These are phyloP conservation scores for Candida quercuum DNA, from an alignment of 805 yeast genomes.

Conservation along the genomic window DNA sequence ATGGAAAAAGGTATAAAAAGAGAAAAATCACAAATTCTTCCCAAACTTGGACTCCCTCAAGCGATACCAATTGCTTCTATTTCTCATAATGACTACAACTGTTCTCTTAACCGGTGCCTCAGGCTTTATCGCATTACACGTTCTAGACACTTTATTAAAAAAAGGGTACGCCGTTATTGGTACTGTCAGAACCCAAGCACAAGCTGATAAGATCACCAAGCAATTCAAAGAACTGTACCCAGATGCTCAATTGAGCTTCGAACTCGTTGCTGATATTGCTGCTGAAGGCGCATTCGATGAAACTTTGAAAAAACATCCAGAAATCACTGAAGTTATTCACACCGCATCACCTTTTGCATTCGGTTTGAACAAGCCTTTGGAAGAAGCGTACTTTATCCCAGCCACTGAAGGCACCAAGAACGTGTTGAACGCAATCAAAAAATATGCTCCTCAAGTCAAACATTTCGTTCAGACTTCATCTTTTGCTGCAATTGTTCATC, in stretches of 20 bases:
- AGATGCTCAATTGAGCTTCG: constrained; percentile 34
- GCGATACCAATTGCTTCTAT: background rate
- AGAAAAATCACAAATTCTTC: background rate
- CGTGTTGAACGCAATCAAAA: constrained; percentile 43
- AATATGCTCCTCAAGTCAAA: constrained; percentile 36
- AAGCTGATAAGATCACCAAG: constrained; percentile 28
- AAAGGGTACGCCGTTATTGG: constrained; percentile 39
- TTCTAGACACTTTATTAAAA: constrained; percentile 30
- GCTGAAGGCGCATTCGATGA: constrained; percentile 40
- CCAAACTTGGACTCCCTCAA: background rate
- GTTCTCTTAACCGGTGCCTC: constrained; percentile 46
- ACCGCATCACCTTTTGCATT: constrained; percentile 56
- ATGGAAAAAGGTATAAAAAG: background rate
- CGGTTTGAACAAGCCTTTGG: constrained; percentile 35
- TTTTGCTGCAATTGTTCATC: constrained; percentile 38
- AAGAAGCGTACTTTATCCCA: constrained; percentile 48
- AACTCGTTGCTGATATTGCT: constrained; percentile 42
- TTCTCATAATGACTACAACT: constrained; percentile 8
- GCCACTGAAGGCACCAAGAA: constrained; percentile 51
- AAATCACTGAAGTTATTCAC: constrained; percentile 50
- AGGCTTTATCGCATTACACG: constrained; percentile 45
- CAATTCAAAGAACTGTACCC: constrained; percentile 27
- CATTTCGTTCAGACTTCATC: constrained; percentile 51
- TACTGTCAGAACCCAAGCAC: constrained; percentile 35
- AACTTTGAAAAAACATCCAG: constrained; percentile 41